Evolutionary conservation across 73 alveolate species (phyloP).

Genomic region (Paraurostyla sp.): DNA sequence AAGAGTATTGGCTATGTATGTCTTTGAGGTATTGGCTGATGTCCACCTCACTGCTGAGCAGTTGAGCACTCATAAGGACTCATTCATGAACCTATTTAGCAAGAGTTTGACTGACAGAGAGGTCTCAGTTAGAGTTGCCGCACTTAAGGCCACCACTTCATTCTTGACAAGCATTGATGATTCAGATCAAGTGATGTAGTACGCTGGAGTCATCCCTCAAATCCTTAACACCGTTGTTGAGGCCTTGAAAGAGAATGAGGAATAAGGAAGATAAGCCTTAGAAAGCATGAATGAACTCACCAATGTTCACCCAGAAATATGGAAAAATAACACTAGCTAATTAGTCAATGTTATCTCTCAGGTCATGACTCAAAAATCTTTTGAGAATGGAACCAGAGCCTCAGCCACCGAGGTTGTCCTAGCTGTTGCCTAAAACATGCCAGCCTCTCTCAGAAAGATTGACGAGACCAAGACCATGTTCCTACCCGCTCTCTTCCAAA

Average conservation of each 20-base stretch:
- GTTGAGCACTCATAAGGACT: neutral
- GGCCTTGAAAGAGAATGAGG: constrained; percentile 51
- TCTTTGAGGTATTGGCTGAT: constrained; percentile 55
- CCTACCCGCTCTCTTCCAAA: constrained; percentile 46
- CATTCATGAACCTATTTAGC: constrained; percentile 54
- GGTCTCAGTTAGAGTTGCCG: constrained; percentile 62
- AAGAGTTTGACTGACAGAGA: constrained; percentile 43
- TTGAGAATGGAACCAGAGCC: constrained; percentile 57
- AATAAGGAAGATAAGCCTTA: constrained; percentile 30
- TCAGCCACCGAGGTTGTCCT: constrained; percentile 55
- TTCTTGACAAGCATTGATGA: constrained; percentile 67
- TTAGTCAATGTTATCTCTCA: constrained; percentile 26
- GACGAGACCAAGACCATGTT: constrained; percentile 34
- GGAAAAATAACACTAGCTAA: constrained; percentile 16
- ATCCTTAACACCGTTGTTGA: constrained; percentile 56
- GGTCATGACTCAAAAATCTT: neutral
- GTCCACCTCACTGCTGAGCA: constrained; percentile 34
- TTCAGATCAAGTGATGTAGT: constrained; percentile 25
- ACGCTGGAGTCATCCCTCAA: constrained; percentile 35
- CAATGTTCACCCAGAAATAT: constrained; percentile 41
- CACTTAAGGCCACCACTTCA: constrained; percentile 60
- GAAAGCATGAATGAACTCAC: constrained; percentile 49
- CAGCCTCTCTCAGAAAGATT: constrained; percentile 54
- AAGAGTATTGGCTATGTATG: constrained; percentile 54
- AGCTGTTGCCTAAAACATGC: constrained; percentile 24